Base-by-base conservation (phyloP, 805 yeast species). In the Schwanniomyces polymorphus region DNA sequence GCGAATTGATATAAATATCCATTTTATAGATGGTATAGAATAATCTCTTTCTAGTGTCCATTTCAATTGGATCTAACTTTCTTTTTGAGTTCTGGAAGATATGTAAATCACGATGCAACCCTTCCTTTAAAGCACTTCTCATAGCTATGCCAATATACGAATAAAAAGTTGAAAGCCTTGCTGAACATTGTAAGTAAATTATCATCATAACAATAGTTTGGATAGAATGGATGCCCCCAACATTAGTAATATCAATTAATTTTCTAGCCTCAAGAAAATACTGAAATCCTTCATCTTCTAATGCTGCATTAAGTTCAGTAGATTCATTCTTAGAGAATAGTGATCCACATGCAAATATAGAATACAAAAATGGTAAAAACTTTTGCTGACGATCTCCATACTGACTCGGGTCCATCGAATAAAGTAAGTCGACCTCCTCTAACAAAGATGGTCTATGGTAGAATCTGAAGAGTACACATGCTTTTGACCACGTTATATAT, bases 11-110 rank as follows among this genome's bases (percentile, higher is more conserved):
- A 62, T 91, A 91, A 38, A 89, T 82, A 60, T 91, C 97, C 86
- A 90, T 86, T 63, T 91, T 91, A 63, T 88, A 86, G 51, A 91
- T 85, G 1, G 97, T 86, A 88, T 92, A 91, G 63, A 91, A 91
- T 37, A 91, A 68, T 49, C 97, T 75, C 64, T 90, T 91, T 50
- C 96, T 75, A 1, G 88, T 86, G 59, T 91, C 97, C 33, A 83
- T 72, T 60, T 88, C 95, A 28, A 91, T 83, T 0, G 91, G 91
- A 54, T 86, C 86, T 41, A 78, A 72, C 54, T 83, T 82, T 21
- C 75, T 47, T 54, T 81, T 74, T 38, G 82, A 72, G 45, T 60
- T 64, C 45, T 72, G 76, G 50, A 73, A 71, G 7, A 72, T 69
- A 4, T 70, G 53, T 29, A 89, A 74, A 60, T 84, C 86, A 51